phyloP scores from a whole-genome alignment of 1,139 yeast genomes.

The Diutina scorzettiae region DNA sequence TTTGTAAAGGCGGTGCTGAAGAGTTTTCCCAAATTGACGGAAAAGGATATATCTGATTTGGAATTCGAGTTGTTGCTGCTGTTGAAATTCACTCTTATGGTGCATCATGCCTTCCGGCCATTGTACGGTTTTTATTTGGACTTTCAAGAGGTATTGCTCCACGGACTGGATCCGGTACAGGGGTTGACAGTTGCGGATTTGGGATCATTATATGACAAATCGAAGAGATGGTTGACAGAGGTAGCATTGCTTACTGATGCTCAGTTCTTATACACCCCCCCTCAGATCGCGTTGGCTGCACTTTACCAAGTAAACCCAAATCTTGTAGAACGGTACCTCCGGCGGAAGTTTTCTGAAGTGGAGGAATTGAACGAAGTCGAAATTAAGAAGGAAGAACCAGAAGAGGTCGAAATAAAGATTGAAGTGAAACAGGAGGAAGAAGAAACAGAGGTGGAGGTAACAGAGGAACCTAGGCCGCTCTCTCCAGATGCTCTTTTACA shows the following conservation, averaged over 20 bases:
- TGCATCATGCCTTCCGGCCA: constrained; percentile 82
- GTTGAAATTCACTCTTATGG: constrained; percentile 65
- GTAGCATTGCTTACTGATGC: constrained; percentile 63
- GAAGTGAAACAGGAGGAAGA: constrained; percentile 2
- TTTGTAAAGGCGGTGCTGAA: constrained; percentile 48
- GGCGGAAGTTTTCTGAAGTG: constrained; percentile 30
- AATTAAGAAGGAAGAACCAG: constrained; percentile 8
- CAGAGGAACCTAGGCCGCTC: constrained; percentile 7
- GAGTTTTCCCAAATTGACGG: constrained; percentile 39
- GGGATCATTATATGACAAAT: constrained; percentile 52
- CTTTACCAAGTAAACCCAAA: constrained; percentile 54
- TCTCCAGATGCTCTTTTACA: constrained; percentile 17
- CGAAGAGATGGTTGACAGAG: constrained; percentile 52
- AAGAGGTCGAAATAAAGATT: not conserved
- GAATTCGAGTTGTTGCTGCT: constrained; percentile 72
- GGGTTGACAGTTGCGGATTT: constrained; percentile 31
- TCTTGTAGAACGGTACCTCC: constrained; percentile 55
- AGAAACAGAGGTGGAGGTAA: not conserved
- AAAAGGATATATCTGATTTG: constrained; percentile 57
- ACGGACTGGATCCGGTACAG: constrained; percentile 17
- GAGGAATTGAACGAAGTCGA: constrained; percentile 7
- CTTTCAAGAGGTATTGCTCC: constrained; percentile 50
- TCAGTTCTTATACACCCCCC: constrained; percentile 72
- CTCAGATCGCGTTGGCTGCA: constrained; percentile 88
- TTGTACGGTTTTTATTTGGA: constrained; percentile 88